These are phyloP conservation scores for Bonnemaisonia californica DNA, from an alignment of 31 red algal genomes.

Conservation along the genomic window DNA sequence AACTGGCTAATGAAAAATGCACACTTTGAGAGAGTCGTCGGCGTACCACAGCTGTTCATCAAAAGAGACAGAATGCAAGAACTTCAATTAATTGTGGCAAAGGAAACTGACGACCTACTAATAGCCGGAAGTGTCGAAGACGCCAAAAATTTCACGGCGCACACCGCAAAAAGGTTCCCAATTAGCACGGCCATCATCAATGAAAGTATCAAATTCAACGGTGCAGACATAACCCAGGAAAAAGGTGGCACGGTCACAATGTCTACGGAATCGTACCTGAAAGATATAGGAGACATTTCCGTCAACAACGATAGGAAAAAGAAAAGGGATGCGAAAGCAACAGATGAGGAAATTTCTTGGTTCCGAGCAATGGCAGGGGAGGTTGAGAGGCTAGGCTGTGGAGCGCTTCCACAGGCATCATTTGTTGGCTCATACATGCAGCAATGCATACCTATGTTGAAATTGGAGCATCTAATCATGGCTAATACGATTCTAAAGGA, in stretches of 20 bases:
- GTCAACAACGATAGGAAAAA: not conserved
- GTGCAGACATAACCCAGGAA: not conserved
- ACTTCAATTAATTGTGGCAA: conserved; percentile 28
- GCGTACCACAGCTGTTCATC: no score
- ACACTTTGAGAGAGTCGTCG: no score
- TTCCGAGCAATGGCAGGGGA: not conserved
- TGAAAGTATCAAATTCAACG: conserved; percentile 23
- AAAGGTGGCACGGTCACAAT: not conserved
- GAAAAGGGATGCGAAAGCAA: not conserved
- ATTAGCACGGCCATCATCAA: conserved; percentile 33
- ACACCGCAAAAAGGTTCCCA: conserved; percentile 21
- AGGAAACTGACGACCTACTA: conserved; percentile 49
- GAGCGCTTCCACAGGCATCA: not conserved
- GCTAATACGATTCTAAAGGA: not conserved
- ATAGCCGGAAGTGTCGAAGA: conserved; percentile 25
- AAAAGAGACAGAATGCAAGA: no score
- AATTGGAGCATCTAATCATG: not conserved
- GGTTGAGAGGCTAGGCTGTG: not conserved
- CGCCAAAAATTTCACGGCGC: conserved; percentile 9
- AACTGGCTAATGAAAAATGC: conserved; percentile 49
- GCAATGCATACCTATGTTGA: not conserved
- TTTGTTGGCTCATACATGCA: not conserved
- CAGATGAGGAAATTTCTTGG: not conserved
- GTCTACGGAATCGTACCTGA: conserved; percentile 1
- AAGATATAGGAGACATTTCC: not conserved